Conservation (phyloP, 2,329 filamentous ascomycete genomes). For the Penicillium aurantiogriseum region DNA sequence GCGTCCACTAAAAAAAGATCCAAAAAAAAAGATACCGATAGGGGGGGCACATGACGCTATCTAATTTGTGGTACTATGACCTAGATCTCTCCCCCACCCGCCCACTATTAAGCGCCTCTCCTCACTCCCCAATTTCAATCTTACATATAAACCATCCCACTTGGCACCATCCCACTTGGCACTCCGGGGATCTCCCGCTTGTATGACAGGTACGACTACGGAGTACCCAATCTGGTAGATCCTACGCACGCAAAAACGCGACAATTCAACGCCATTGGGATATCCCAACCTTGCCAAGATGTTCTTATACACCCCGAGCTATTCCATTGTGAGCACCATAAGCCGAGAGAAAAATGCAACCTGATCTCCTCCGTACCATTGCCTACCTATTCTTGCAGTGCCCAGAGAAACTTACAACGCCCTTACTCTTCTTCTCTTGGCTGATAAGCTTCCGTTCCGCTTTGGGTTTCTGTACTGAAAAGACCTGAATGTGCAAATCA, state of each 20-base stretch:
- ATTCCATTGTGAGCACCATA: background rate
- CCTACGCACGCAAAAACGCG: background rate
- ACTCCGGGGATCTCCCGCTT: conserved; percentile 16
- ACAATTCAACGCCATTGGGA: background rate
- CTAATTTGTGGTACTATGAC: background rate
- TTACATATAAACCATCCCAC: background rate
- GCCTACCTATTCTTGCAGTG: background rate
- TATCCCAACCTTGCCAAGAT: background rate
- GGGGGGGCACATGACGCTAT: conserved; percentile 4
- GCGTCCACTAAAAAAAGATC: conserved; percentile 7
- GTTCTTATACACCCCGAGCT: conserved; percentile 1
- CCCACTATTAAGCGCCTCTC: background rate
- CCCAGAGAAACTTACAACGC: background rate
- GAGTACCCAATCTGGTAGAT: background rate
- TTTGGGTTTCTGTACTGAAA: background rate
- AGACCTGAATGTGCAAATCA: background rate
- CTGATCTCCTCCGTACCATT: background rate
- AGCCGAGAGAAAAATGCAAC: background rate
- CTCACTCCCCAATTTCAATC: background rate
- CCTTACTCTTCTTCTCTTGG: background rate
- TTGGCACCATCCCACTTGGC: conserved; percentile 18
- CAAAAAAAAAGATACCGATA: background rate
- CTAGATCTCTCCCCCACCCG: background rate
- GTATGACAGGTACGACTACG: conserved; percentile 13
- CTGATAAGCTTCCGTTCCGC: background rate